Evolutionary conservation across 2,329 filamentous ascomycete genomes (phyloP), one percentile per base, ranked within the genome.

Genomic region (Corynespora cassiicola): DNA sequence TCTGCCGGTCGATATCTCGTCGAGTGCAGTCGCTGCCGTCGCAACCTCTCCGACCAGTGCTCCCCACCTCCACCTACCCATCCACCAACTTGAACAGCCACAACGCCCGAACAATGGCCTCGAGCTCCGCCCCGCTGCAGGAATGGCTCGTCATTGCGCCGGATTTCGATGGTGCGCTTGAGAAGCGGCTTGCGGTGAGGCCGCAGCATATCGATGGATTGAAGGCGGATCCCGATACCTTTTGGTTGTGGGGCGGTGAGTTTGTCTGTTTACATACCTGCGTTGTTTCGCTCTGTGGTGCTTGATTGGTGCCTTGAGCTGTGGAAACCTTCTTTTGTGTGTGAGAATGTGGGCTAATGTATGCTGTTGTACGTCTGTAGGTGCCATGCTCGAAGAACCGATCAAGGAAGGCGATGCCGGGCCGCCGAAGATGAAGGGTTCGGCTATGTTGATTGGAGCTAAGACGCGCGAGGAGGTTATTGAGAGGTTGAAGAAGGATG

Each of bases 391-490:
- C 20, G 55, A 63, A 14, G 58, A 63, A 17, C 64, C 59, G 2
- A 47, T 87, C 21, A 74, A 79, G 5, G 80, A 86, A 35, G 80
- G 79, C 41, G 77, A 85, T 16, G 71, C 52, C 0, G 69, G 72
- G 4, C 79, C 77, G 14, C 79, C 82, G 27, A 82, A 86, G 61
- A 90, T 94, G 71, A 81, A 82, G 48, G 90, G 89, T 26, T 90
- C 85, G 63, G 81, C 84, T 12, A 72, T 94, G 58, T 75, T 95
- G 18, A 74, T 81, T 24, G 67, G 80, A 19, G 89, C 87, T 6
- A 78, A 81, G 46, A 84, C 78, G 7, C 82, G 79, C 55, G 86
- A 90, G 49, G 86, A 90, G 63, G 81, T 88, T 2, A 64, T 85
- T 25, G 78, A 86, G 54, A 61, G 79, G 34, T 65, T 96, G 30